Conservation (phyloP, 2,329 filamentous ascomycete species). For the Alternaria hordeiaustralica region DNA sequence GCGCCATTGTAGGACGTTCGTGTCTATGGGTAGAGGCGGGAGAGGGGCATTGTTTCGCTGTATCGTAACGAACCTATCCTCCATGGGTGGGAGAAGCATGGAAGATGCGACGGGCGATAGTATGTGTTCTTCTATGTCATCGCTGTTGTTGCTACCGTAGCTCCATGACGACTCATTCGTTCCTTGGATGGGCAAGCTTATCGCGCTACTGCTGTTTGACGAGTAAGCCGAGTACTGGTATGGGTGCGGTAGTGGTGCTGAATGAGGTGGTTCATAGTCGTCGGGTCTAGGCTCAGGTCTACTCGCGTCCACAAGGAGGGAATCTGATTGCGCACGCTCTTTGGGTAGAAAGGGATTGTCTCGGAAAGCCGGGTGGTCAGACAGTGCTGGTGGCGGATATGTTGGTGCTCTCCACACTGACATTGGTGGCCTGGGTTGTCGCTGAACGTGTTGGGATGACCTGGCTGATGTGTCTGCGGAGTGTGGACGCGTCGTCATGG, state of each 20-base stretch:
- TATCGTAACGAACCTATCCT: not conserved
- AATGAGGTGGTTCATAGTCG: not conserved
- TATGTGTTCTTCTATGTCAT: not conserved
- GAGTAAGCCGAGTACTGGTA: not conserved
- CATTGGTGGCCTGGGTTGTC: conserved; percentile 23
- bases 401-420: conserved; percentile 18
- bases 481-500: not conserved
- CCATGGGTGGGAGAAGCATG: not conserved
- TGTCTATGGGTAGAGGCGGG: not conserved
- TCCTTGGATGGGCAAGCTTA: conserved; percentile 29
- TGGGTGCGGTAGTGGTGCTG: not conserved
- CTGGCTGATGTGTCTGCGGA: not conserved
- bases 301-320: conserved; percentile 11
- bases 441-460: conserved; percentile 6
- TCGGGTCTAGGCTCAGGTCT: not conserved
- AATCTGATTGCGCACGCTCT: not conserved
- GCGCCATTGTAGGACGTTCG: not conserved
- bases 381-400: conserved; percentile 3
- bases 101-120: not conserved
- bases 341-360: not conserved
- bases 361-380: conserved; percentile 7
- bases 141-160: conserved; percentile 18
- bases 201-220: conserved; percentile 20
- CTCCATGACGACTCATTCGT: conserved; percentile 22
- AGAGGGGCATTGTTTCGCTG: not conserved